Evolutionary conservation across 257 asterid species (phyloP).

Genomic region (Forsythia suspensa): DNA sequence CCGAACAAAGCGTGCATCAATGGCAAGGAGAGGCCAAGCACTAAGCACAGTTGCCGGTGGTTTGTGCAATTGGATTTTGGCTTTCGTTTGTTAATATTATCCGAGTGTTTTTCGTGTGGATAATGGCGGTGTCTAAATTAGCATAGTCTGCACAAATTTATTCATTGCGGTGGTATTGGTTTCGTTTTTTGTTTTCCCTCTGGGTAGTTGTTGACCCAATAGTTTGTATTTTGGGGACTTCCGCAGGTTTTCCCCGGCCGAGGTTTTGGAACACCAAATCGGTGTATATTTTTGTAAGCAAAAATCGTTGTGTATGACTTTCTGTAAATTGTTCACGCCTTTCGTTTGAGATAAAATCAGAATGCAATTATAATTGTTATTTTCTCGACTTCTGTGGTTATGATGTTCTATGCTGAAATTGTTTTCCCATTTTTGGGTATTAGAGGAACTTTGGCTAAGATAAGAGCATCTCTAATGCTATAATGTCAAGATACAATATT

Average conservation of each 20-base stretch:
- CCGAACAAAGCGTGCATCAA: conserved; percentile 40
- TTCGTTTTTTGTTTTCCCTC: conserved; percentile 11
- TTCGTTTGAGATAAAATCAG: background rate
- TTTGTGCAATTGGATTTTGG: background rate
- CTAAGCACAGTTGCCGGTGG: background rate
- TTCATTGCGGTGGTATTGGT: conserved; percentile 15
- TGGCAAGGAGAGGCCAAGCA: conserved; percentile 36
- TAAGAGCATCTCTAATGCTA: background rate
- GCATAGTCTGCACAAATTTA: conserved; percentile 7
- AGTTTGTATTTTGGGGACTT: conserved; percentile 25
- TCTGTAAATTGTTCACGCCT: background rate
- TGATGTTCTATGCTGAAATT: background rate
- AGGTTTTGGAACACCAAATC: conserved; percentile 32
- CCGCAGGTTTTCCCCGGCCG: conserved; percentile 21
- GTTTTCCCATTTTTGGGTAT: background rate
- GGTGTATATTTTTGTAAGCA: conserved; percentile 34
- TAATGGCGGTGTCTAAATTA: conserved; percentile 4
- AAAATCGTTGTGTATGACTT: conserved; percentile 15
- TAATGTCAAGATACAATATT: no score
- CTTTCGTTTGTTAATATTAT: background rate
- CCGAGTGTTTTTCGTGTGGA: background rate
- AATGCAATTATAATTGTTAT: background rate
- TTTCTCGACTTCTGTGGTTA: background rate
- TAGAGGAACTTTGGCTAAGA: background rate
- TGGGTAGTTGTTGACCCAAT: conserved; percentile 18